Evolutionary conservation across 176 grass and related monocot species (phyloP), one percentile per base, ranked within the genome.

Genomic region (Musa beccarii): DNA sequence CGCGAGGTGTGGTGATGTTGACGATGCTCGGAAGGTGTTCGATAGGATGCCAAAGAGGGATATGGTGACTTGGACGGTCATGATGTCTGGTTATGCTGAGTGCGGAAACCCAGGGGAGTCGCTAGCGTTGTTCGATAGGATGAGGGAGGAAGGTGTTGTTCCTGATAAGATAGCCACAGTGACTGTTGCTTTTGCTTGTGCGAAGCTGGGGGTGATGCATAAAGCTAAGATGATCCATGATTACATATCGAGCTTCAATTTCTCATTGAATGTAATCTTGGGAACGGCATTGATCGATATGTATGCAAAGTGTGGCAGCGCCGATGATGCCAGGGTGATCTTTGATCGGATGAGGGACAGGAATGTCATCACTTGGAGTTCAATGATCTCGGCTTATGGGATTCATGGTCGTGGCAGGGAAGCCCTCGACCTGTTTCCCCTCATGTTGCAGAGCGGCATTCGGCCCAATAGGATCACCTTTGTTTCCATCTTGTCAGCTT

Each of bases 241-340:
- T 43, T 74, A 74, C 12, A 43, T 74, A 74, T 28, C 52, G 23
- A 74, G 15, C 23, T 20, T 8, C 2, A 74, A 16, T 14, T 74
- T 74, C 9, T 74, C 52, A 4, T 11, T 74, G 21, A 56, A 74
- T 34, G 20, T 74, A 17, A 74, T 74, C 10, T 29, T 74, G 50
- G 72, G 72, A 56, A 57, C 72, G 3, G 72, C 72, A 57, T 10
- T 74, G 52, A 74, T 74, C 10, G 72, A 74, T 51, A 74, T 74
- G 72, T 74, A 74, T 74, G 72, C 72, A 59, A 74, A 74, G 52
- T 74, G 72, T 74, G 72, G 72, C 72, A 74, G 72, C 13, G 52
- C 25, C 26, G 72, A 74, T 56, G 52, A 52, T 56, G 72, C 72
- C 12, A 56, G 72, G 12, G 72, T 57, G 21, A 74, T 74, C 22